Conservation (phyloP, 768 basidiomycete species). For the Pholiota microspora region DNA sequence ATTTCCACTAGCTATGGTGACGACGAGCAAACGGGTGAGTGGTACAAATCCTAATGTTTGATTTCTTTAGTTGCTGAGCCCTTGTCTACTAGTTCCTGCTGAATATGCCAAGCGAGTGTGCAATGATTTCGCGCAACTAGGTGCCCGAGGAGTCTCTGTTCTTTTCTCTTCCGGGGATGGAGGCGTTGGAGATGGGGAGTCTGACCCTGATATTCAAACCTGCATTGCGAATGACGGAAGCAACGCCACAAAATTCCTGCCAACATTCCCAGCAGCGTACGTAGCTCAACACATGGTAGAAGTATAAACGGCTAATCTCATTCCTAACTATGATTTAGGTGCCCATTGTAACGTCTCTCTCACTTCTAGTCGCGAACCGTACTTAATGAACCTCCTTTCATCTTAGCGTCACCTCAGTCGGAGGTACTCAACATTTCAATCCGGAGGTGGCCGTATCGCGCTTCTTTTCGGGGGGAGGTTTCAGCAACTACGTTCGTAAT, state of each 20-base stretch:
- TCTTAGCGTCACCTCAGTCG: constrained; percentile 67
- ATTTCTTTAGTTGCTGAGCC: not conserved
- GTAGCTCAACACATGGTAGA: constrained; percentile 8
- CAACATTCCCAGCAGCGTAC: constrained; percentile 58
- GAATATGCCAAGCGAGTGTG: constrained; percentile 36
- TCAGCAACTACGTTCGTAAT: constrained; percentile 59
- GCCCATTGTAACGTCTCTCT: constrained; percentile 44
- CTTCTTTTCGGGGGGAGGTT: constrained; percentile 70
- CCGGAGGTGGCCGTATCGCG: constrained; percentile 55
- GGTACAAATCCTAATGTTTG: not conserved
- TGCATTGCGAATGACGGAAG: constrained; percentile 61
- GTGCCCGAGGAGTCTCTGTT: constrained; percentile 63
- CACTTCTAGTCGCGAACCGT: not conserved
- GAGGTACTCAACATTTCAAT: constrained; percentile 56
- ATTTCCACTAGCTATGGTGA: constrained; percentile 78
- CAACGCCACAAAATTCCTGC: constrained; percentile 54
- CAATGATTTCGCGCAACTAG: constrained; percentile 57
- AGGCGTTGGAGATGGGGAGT: constrained; percentile 65
- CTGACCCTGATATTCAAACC: constrained; percentile 46
- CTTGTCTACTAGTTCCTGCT: not conserved
- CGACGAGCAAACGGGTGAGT: constrained; percentile 63
- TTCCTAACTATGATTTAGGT: constrained; percentile 24
- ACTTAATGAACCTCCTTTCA: not conserved
- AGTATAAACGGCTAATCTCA: not conserved
- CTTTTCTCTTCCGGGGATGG: constrained; percentile 69